Conservation (phyloP, 2,329 filamentous ascomycete genomes). For the Claviceps quebecensis region DNA sequence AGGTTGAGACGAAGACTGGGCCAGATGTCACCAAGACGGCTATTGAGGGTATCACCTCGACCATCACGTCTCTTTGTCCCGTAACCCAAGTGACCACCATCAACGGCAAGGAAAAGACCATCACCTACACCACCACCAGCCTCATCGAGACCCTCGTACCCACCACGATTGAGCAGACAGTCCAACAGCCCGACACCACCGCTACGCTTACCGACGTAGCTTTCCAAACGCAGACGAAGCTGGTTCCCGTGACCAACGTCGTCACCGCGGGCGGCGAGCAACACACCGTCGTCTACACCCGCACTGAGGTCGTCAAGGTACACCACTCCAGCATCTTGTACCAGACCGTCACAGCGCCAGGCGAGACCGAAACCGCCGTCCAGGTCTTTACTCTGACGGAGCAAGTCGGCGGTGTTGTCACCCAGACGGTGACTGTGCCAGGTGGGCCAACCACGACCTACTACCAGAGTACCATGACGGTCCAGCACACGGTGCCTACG, state of each 20-base stretch:
- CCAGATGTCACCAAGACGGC: conserved; percentile 20
- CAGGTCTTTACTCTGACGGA: conserved; percentile 26
- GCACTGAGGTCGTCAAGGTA: conserved; percentile 16
- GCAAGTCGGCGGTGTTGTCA: conserved; percentile 27
- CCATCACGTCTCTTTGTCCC: conserved; percentile 29
- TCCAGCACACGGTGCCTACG: conserved; percentile 8
- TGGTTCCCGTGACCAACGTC: conserved; percentile 17
- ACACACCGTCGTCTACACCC: conserved; percentile 11
- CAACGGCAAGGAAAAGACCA: conserved; percentile 22
- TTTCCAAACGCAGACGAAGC: conserved; percentile 29
- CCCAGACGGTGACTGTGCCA: conserved; percentile 25
- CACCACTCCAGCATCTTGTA: conserved; percentile 17
- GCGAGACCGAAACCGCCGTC: conserved; percentile 18
- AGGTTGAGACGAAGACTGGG: conserved; percentile 12
- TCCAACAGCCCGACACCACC: conserved; percentile 5
- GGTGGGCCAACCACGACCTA: conserved; percentile 23
- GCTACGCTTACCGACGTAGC: conserved; percentile 8
- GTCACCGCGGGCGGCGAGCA: conserved; percentile 20
- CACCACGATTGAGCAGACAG: conserved; percentile 22
- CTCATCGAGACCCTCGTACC: conserved; percentile 19
- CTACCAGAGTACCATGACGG: conserved; percentile 24
- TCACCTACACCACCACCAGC: conserved; percentile 25
- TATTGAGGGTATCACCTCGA: conserved; percentile 23
- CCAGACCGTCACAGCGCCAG: conserved; percentile 24
- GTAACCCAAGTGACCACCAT: conserved; percentile 30